A percentile compares a stretch with the other conserved stretches of the same genome.
Evolutionary conservation across 2,329 filamentous ascomycete genomes (phyloP).

Genomic region (Pseudogymnoascus sp.): DNA sequence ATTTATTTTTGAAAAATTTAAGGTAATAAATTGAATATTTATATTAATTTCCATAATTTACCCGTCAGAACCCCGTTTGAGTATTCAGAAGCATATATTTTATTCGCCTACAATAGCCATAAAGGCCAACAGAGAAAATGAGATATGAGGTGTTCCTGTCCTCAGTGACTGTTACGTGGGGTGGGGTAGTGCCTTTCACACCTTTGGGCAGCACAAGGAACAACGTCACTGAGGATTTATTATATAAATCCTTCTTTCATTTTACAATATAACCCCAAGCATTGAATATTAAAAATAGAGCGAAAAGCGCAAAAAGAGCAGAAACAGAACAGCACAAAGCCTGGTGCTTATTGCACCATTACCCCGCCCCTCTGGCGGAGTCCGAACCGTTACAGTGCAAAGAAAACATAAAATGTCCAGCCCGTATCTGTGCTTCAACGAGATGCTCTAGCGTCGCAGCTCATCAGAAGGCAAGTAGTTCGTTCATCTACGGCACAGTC

Average conservation of each 20-base stretch:
- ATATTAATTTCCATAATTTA: neutral
- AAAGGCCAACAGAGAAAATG: no score
- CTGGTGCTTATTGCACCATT: neutral
- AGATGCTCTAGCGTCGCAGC: constrained; percentile 51
- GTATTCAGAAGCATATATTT: no score
- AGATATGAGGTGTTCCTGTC: neutral
- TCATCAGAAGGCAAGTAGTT: constrained; percentile 49
- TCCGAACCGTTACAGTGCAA: neutral
- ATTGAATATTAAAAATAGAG: neutral
- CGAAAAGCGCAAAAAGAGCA: neutral
- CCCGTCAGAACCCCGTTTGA: no score
- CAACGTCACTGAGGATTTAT: neutral
- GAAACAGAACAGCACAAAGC: neutral
- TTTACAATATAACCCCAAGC: neutral
- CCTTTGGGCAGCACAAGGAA: neutral
- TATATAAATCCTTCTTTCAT: neutral
- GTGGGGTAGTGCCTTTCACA: neutral
- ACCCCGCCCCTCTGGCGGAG: neutral
- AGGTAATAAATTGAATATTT: neutral
- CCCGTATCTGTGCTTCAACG: constrained; percentile 62
- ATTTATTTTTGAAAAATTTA: no score
- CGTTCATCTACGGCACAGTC: constrained; percentile 30
- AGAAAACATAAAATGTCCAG: constrained; percentile 37
- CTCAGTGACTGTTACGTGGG: neutral
- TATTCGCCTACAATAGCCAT: no score